Evolutionary conservation across 139 green algal species (phyloP).

Genomic region (Picochlorum sp.): DNA sequence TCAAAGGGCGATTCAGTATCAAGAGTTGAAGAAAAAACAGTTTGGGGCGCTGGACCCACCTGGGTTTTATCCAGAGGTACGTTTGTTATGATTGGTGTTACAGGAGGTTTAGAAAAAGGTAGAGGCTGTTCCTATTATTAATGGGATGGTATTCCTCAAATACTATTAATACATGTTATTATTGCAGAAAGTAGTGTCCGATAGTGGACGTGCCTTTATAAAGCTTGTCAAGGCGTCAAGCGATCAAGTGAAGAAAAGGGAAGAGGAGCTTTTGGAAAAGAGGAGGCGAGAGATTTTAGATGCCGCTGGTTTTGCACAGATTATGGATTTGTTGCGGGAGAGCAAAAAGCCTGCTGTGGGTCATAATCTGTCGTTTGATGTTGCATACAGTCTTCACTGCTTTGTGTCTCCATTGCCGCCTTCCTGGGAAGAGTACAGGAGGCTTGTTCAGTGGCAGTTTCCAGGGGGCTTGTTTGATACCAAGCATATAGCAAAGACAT

Average conservation of each 20-base stretch:
- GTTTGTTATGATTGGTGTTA: too few relatives aligned
- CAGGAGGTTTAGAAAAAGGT: not conserved
- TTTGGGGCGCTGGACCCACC: slow-evolving; percentile 6
- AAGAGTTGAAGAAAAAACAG: slow-evolving; percentile 36
- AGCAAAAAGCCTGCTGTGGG: slow-evolving; percentile 37
- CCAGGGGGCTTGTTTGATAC: slow-evolving; percentile 61
- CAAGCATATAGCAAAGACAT: slow-evolving; percentile 39
- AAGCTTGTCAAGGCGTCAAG: slow-evolving; percentile 17
- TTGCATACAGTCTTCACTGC: slow-evolving; percentile 42
- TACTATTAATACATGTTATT: too few relatives aligned
- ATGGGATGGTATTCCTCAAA: too few relatives aligned
- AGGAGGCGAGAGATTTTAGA: slow-evolving; percentile 17
- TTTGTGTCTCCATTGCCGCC: slow-evolving; percentile 40
- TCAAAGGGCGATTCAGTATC: slow-evolving; percentile 49
- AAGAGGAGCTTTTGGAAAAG: slow-evolving; percentile 15
- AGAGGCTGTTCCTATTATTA: not conserved
- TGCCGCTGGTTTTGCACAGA: slow-evolving; percentile 24
- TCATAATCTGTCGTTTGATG: slow-evolving; percentile 55
- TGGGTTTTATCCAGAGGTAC: slow-evolving; percentile 42
- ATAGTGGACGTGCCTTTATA: slow-evolving; percentile 7
- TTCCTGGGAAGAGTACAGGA: slow-evolving; percentile 47
- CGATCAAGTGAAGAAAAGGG: slow-evolving; percentile 1
- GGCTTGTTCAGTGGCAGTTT: slow-evolving; percentile 35
- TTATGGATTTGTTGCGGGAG: slow-evolving; percentile 47
- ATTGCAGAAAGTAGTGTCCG: not conserved